Evolutionary conservation across 2,329 filamentous ascomycete genomes (phyloP), one percentile per base, ranked within the genome.

Genomic region (Aaosphaeria pasadenensis): DNA sequence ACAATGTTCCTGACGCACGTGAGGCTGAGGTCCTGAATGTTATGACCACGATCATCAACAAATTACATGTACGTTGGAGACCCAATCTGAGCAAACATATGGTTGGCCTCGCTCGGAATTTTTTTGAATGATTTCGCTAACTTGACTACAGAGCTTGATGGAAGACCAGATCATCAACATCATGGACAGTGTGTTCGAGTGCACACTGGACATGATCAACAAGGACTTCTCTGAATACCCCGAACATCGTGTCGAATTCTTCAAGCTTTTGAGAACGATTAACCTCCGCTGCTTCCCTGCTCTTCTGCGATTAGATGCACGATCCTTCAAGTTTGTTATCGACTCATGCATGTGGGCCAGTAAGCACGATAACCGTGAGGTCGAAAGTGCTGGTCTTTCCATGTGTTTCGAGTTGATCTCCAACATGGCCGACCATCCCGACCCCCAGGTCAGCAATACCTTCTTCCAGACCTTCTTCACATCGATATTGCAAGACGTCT

Each of bases 281-380:
- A 99, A 99, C 72, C 77, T 97, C 42, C 90, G 95, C 71, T 99
- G 94, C 74, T 99, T 99, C 85, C 90, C 90, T 42, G 87, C 94
- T 1, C 81, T 99, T 24, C 80, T 99, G 57, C 95, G 95, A 73
- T 84, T 99, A 32, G 92, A 99, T 68, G 92, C 89, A 64, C 85
- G 90, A 50, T 94, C 96, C 67, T 99, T 99, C 84, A 99, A 99
- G 76, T 95, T 97, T 66, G 91, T 99, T 62, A 97, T 99, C 58
- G 94, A 99, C 71, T 95, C 92, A 33, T 99, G 95, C 79, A 91
- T 97, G 81, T 99, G 94, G 95, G 94, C 95, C n/a, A 96, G 92
- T 78, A 99, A 99, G 78, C 94, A 99, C 73, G 94, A 99, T 76
- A 99, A 99, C 74, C 88, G 94, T 51, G 91, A 96, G 67, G 94